Conservation (phyloP, 192 early-diverging fungal genomes). For the Lunasporangiospora selenospora region DNA sequence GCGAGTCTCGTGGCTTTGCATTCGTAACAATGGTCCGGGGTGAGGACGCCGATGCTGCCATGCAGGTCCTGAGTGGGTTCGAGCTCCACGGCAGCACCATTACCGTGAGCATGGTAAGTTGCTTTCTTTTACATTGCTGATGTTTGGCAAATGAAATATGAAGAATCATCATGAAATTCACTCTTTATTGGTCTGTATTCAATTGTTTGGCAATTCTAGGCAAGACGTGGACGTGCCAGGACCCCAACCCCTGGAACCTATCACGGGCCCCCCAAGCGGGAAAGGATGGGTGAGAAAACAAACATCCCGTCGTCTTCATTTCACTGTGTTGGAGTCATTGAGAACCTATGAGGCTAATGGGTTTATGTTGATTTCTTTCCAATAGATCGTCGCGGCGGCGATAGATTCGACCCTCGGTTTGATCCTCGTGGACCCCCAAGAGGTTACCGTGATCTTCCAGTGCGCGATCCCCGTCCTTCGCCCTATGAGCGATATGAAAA, state of each 20-base stretch:
- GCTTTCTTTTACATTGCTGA: neutral
- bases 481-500: slow-evolving; percentile 50
- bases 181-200: no score
- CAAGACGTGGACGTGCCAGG: slow-evolving; percentile 69
- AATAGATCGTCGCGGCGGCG: slow-evolving; percentile 47
- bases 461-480: slow-evolving; percentile 39
- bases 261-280: slow-evolving; percentile 75
- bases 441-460: slow-evolving; percentile 36
- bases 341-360: no score
- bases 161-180: neutral
- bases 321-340: no score
- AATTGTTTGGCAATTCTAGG: slow-evolving; percentile 54
- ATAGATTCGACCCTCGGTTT: slow-evolving; percentile 54
- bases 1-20: slow-evolving; percentile 88
- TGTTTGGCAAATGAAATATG: no score
- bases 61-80: slow-evolving; percentile 66
- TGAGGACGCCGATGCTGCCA: slow-evolving; percentile 76
- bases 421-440: slow-evolving; percentile 51
- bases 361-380: no score
- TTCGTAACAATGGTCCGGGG: slow-evolving; percentile 77
- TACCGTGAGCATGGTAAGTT: slow-evolving; percentile 73
- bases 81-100: slow-evolving; percentile 85
- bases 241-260: slow-evolving; percentile 84
- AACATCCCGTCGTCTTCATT: no score
- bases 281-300: slow-evolving; percentile 49